These are phyloP conservation scores for Kregervanrija pseudodelftensis DNA, from an alignment of 805 yeast genomes.

Conservation along the genomic window DNA sequence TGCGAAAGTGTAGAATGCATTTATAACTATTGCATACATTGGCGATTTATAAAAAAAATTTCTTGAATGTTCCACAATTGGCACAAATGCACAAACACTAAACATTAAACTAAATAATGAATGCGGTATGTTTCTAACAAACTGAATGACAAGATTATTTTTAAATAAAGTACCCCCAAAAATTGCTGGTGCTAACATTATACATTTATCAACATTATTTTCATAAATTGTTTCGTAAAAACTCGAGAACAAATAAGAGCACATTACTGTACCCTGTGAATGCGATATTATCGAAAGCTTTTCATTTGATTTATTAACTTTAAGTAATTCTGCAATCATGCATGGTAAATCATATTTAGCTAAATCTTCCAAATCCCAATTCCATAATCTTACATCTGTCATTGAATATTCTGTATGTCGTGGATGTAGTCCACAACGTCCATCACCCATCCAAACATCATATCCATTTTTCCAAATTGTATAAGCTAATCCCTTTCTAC, in stretches of 20 bases:
- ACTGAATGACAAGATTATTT: slow-evolving; percentile 51
- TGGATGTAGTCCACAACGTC: slow-evolving; percentile 79
- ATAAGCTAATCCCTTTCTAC: slow-evolving; percentile 68
- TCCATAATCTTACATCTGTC: slow-evolving; percentile 63
- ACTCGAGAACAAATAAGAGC: slow-evolving; percentile 58
- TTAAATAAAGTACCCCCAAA: slow-evolving; percentile 76
- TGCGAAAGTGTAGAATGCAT: slow-evolving; percentile 76
- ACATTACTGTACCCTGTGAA: slow-evolving; percentile 91
- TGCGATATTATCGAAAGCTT: slow-evolving; percentile 69
- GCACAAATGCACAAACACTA: slow-evolving; percentile 75
- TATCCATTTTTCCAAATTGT: slow-evolving; percentile 44
- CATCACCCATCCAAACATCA: slow-evolving; percentile 90
- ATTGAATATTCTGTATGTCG: slow-evolving; percentile 44
- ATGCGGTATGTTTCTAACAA: slow-evolving; percentile 48
- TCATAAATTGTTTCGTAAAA: slow-evolving; percentile 30
- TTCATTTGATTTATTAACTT: slow-evolving; percentile 22
- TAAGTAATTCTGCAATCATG: slow-evolving; percentile 54
- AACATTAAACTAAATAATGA: slow-evolving; percentile 44
- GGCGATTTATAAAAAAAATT: slow-evolving; percentile 38
- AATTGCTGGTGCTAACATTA: slow-evolving; percentile 86
- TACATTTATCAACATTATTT: slow-evolving; percentile 48
- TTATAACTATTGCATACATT: slow-evolving; percentile 59
- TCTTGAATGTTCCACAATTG: slow-evolving; percentile 61
- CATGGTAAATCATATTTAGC: slow-evolving; percentile 72
- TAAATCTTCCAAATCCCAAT: slow-evolving; percentile 84